Percentiles rank a stretch among this genome's conserved stretches.
Evolutionary conservation across 1,139 yeast species (phyloP).

Genomic region (Yamadazyma buinensis): DNA sequence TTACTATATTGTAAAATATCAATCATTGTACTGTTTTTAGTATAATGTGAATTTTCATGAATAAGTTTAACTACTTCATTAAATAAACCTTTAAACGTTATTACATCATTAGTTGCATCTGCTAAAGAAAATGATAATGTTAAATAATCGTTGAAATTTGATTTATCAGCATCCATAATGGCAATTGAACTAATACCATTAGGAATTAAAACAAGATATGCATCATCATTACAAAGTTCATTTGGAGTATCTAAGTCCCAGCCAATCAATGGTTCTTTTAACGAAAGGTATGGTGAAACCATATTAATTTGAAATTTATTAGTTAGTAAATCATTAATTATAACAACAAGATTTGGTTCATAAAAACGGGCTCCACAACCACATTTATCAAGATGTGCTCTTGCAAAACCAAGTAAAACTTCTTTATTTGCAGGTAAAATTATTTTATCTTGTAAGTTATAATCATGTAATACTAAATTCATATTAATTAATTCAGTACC

Average conservation of each 20-base stretch:
- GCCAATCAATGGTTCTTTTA: constrained; percentile 30
- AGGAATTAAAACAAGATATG: constrained; percentile 27
- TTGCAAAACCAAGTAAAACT: constrained; percentile 47
- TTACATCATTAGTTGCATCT: constrained; percentile 32
- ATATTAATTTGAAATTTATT: constrained; percentile 21
- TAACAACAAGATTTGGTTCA: constrained; percentile 42
- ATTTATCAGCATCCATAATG: constrained; percentile 6
- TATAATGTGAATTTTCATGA: constrained; percentile 9
- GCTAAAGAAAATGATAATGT: constrained; percentile 32
- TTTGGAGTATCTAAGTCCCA: constrained; percentile 28
- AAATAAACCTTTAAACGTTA: constrained; percentile 30
- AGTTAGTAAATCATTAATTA: constrained; percentile 27
- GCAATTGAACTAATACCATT: constrained; percentile 33
- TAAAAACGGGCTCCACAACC: constrained; percentile 47
- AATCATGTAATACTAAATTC: constrained; percentile 18
- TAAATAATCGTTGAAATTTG: constrained; percentile 20
- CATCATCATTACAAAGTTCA: constrained; percentile 17
- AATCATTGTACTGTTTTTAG: no score
- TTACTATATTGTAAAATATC: constrained; percentile 15
- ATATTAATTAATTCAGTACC: constrained; percentile 28
- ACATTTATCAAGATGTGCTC: constrained; percentile 43
- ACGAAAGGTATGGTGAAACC: constrained; percentile 35
- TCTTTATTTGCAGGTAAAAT: constrained; percentile 22
- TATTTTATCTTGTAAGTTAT: no score
- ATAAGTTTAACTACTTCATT: constrained; percentile 12